Conservation (phyloP, 441 rosid genomes). For the Erysimum cheiri region DNA sequence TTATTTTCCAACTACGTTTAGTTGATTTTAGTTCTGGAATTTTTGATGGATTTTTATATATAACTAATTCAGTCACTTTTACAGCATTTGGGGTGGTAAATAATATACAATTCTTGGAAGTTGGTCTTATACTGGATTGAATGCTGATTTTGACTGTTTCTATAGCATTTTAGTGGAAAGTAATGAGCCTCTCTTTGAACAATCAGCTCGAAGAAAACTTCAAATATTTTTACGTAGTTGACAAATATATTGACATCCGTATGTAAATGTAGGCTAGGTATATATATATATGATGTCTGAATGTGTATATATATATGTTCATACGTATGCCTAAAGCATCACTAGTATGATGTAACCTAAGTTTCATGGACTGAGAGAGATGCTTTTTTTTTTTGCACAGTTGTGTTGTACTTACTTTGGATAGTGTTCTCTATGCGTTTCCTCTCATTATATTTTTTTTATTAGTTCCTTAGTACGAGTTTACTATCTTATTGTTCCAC, state of each 20-base stretch:
- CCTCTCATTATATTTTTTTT: neutral
- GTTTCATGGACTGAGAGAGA: slow-evolving; percentile 25
- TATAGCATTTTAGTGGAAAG: slow-evolving; percentile 17
- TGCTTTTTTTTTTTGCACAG: neutral
- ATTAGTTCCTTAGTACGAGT: slow-evolving; percentile 24
- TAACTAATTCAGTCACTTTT: slow-evolving; percentile 8
- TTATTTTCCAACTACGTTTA: neutral
- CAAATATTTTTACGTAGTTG: slow-evolving; percentile 11
- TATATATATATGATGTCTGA: slow-evolving; percentile 15
- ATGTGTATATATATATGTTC: neutral
- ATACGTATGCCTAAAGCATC: slow-evolving; percentile 17
- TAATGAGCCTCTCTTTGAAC: slow-evolving; percentile 13
- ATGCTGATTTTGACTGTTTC: slow-evolving; percentile 38
- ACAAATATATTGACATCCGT: slow-evolving; percentile 6
- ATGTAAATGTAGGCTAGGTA: neutral
- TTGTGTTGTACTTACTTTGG: slow-evolving; percentile 11
- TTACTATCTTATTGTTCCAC: slow-evolving; percentile 9
- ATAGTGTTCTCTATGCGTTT: slow-evolving; percentile 27
- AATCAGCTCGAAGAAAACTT: slow-evolving; percentile 13
- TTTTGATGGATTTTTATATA: neutral
- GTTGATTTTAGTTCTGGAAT: no score
- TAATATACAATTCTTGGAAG: slow-evolving; percentile 28
- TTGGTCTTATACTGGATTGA: slow-evolving; percentile 24
- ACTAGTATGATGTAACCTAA: slow-evolving; percentile 12
- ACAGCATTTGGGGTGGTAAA: neutral